phyloP scores from a whole-genome alignment of 768 basidiomycete species.

The Psilocybe cubensis region DNA sequence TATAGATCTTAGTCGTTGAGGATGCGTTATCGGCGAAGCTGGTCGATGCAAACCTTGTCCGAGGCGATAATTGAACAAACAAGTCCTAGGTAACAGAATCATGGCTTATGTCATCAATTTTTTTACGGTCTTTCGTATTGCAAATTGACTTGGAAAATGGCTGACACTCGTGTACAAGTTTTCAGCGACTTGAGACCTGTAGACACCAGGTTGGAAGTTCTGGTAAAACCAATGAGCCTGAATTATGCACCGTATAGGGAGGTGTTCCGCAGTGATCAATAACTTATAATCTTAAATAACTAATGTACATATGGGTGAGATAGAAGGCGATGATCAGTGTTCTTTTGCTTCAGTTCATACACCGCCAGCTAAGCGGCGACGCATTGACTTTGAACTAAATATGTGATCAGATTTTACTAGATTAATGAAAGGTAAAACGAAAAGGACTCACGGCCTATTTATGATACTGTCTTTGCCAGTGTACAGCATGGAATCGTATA shows the following conservation, averaged over 20 bases:
- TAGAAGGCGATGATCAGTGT: background rate
- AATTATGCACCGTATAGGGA: no score
- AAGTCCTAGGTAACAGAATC: background rate
- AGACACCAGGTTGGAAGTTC: background rate
- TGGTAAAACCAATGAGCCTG: background rate
- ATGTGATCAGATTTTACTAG: background rate
- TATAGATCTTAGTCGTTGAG: background rate
- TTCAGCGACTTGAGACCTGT: background rate
- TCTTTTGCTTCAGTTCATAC: background rate
- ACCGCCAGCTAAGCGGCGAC: background rate
- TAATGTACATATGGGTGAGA: background rate
- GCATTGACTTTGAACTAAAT: conserved; percentile 6
- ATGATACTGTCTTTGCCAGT: conserved; percentile 56
- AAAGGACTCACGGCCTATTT: conserved; percentile 51
- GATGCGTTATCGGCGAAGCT: background rate
- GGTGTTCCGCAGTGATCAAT: background rate
- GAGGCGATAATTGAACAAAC: background rate
- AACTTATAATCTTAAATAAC: background rate
- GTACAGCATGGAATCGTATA: conserved; percentile 65
- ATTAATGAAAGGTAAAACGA: background rate
- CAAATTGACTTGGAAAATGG: no score
- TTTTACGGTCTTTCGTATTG: background rate
- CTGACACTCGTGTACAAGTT: background rate
- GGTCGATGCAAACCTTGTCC: background rate
- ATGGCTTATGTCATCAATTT: background rate